phyloP scores from a whole-genome alignment of 2,329 filamentous ascomycete species.

The Coniochaeta hoffmannii region DNA sequence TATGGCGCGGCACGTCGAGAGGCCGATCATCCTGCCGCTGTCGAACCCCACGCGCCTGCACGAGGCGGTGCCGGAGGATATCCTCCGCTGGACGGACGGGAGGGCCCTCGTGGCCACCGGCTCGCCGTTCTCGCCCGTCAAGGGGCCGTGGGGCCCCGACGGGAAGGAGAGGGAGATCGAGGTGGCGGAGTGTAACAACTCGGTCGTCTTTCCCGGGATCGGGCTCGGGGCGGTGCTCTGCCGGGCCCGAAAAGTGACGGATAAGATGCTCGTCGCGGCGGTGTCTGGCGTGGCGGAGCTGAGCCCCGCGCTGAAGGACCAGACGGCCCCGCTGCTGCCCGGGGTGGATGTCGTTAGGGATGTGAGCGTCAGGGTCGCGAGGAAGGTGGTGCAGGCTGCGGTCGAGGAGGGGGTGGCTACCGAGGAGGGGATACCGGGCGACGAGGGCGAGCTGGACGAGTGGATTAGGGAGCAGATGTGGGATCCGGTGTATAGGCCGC shows the following conservation, averaged over 20 bases:
- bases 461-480: constrained; percentile 80
- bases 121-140: constrained; percentile 71
- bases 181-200: constrained; percentile 81
- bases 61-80: constrained; percentile 70
- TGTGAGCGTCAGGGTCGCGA: constrained; percentile 72
- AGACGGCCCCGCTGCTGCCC: constrained; percentile 61
- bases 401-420: constrained; percentile 61
- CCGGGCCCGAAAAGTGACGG: constrained; percentile 58
- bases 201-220: constrained; percentile 77
- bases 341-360: constrained; percentile 67
- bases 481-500: constrained; percentile 59
- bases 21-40: constrained; percentile 73
- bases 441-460: constrained; percentile 49
- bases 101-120: constrained; percentile 76
- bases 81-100: constrained; percentile 72
- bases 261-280: constrained; percentile 76
- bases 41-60: constrained; percentile 81
- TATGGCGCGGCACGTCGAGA: constrained; percentile 66
- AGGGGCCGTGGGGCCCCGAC: constrained; percentile 43
- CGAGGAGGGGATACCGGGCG: constrained; percentile 54
- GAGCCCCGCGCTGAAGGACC: constrained; percentile 60
- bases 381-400: constrained; percentile 65
- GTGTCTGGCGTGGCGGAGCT: constrained; percentile 64
- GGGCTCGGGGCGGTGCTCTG: constrained; percentile 71
- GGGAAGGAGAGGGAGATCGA: constrained; percentile 37